Evolutionary conservation across 345 rosid genomes (phyloP), one percentile per base, ranked within the genome.

Genomic region (Psidium guajava): DNA sequence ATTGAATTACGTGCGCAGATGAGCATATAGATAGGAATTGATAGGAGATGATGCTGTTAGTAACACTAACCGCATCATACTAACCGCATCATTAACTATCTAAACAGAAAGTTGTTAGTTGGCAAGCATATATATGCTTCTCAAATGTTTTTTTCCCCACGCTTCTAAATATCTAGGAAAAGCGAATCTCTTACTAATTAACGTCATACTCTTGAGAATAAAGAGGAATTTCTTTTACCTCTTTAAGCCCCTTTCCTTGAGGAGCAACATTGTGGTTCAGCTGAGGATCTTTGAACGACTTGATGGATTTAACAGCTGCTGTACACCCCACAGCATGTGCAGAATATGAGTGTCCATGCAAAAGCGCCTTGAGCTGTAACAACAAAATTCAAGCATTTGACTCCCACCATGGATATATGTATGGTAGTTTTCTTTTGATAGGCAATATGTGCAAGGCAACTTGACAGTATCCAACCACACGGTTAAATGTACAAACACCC

Each of bases 321-420:
- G 92, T 87, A 83, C 99, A 97, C 58, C 98, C 99, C 94, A 94
- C 91, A 83, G 99, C 97, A 91, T 97, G 98, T 82, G 98, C 99
- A 57, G 97, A 82, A 88, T 97, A 95, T 11, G 99, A 95, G 88
- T 97, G 99, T 83, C 99, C 99, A 87, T 95, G 99, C 88, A 97
- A 91, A 87, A 97, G 94, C 49, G 98, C 99, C 88, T 92, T 91
- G 84, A 97, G 97, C 99, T 97, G 82, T 75, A 58, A 53, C 25
- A 82, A 53, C 44, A 82, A 28, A 53, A 54, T n/a, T 82, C 83
- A 82, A 51, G 36, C 54, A 82, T 82, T 54, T 27, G 83, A 69
- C 77, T 69, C 77, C 25, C 1, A 69, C 77, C 13, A 69, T 69
- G 47, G 77, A 69, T 9, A 69, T 69, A 69, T 36, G 47, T 69